These are phyloP conservation scores for Kluyveromyces marxianus DNA, from an alignment of 1,139 yeast genomes.

Conservation along the genomic window DNA sequence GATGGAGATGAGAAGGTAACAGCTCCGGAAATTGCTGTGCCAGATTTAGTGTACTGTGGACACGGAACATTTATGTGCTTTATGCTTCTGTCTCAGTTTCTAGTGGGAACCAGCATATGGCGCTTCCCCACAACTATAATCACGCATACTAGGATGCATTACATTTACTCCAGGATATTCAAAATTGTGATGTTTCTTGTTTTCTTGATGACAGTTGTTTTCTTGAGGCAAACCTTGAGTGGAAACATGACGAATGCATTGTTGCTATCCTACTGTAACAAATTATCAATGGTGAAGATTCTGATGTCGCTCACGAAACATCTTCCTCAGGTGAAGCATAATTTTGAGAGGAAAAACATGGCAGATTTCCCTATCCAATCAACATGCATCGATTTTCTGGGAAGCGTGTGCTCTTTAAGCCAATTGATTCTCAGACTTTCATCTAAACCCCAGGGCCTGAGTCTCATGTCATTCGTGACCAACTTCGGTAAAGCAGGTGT, in stretches of 20 bases:
- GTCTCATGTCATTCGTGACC: constrained; percentile 13
- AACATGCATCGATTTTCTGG: constrained; percentile 43
- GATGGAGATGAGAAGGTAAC: constrained; percentile 7
- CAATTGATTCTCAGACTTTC: constrained; percentile 36
- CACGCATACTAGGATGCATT: constrained; percentile 19
- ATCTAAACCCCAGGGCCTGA: constrained; percentile 19
- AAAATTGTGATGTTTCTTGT: constrained; percentile 16
- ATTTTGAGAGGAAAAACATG: constrained; percentile 46
- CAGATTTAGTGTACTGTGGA: constrained; percentile 37
- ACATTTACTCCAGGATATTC: constrained; percentile 22
- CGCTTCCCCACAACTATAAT: constrained; percentile 19
- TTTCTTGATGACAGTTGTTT: constrained; percentile 11
- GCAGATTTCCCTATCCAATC: constrained; percentile 51
- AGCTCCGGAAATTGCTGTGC: constrained; percentile 34
- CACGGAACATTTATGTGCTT: constrained; percentile 38
- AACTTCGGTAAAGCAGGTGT: constrained; percentile 31
- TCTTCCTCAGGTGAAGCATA: constrained; percentile 53
- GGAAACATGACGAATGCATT: constrained; percentile 22
- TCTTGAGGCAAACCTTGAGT: constrained; percentile 8
- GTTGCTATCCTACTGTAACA: constrained; percentile 24
- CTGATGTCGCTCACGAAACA: constrained; percentile 50
- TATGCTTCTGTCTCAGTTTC: constrained; percentile 34
- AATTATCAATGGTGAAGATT: constrained; percentile 38
- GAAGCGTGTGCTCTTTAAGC: constrained; percentile 43
- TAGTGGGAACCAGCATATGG: constrained; percentile 32